Evolutionary conservation across 108 stramenopile genomes (phyloP).

Genomic region (Nannochloropsis salina): DNA sequence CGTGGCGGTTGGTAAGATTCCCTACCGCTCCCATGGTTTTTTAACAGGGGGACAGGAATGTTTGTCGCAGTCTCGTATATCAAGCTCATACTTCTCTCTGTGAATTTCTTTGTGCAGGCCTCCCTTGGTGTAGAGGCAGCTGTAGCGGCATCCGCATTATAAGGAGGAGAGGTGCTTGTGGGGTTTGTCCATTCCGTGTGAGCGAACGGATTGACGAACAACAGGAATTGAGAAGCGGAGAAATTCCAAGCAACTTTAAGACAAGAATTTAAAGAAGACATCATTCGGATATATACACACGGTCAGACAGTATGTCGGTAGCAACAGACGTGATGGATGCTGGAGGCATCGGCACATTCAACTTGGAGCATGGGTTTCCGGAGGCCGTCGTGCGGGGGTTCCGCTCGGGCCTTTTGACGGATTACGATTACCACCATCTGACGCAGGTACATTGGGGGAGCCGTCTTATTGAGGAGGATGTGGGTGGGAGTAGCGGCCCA

Average conservation of each 20-base stretch:
- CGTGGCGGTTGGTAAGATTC: no score
- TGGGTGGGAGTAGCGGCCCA: neutral
- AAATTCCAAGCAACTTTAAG: no score
- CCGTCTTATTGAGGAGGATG: neutral
- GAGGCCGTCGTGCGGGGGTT: constrained; percentile 93
- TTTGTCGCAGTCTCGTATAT: no score
- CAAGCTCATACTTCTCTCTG: no score
- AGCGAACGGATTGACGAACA: no score
- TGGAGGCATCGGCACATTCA: constrained; percentile 81
- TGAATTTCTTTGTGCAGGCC: no score
- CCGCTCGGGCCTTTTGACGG: constrained; percentile 81
- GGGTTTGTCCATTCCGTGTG: neutral
- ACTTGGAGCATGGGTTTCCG: constrained; percentile 89
- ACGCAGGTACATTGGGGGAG: constrained; percentile 4
- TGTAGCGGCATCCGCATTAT: neutral
- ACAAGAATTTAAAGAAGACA: no score
- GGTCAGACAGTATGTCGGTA: neutral
- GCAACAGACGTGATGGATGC: constrained; percentile 48
- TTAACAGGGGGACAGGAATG: no score
- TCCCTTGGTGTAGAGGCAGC: neutral
- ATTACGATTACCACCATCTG: constrained; percentile 75
- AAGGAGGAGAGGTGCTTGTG: neutral
- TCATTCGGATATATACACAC: neutral
- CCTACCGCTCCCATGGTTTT: no score
- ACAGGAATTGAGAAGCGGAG: no score